Evolutionary conservation across 2,329 filamentous ascomycete genomes (phyloP), one percentile per base, ranked within the genome.

Genomic region (Trichoderma breve): DNA sequence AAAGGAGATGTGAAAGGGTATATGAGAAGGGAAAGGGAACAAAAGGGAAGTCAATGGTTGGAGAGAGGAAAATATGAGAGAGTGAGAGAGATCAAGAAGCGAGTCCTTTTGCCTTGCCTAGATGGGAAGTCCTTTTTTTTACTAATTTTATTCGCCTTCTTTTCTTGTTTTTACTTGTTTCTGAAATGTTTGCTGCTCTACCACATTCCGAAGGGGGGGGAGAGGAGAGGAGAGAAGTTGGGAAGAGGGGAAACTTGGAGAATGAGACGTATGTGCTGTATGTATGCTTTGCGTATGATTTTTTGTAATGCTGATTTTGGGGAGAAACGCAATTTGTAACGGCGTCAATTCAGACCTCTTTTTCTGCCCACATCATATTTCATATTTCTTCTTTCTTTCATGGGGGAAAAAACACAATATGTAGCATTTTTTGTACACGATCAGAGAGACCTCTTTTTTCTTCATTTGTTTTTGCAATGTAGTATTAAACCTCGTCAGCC

Each of bases 241-340:
- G 43, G 43, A 39, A n/a, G 39, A 21, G 28, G 30, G 43, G 21
- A 51, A 53, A 24, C 36, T 51, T 24, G 55, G 51, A 26, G 66
- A 47, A 28, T 28, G 39, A 53, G 28, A 28, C 61, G 62, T 58
- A 11, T 69, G 14, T 58, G 47, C 53, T 73, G 68, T 62, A 60
- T n/a, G 18, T 60, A 60, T 60, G 57, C 28, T 57, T 73, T 70
- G 67, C 67, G 66, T 62, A 70, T 70, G 67, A 53, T 36, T 69
- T 64, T 71, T 73, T 71, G 32, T 71, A 62, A 67, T 71, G 68
- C 26, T 71, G 68, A 71, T 71, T 47, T n/a, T 64, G 26, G n/a
- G 36, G 57, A 4, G 34, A 30, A 53, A 51, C 28, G 28, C 67
- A 71, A 73, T 15, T 15, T 39, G 43, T 43, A 63, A 1, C 57